Evolutionary conservation across 2,329 filamentous ascomycete genomes (phyloP).

Genomic region (Herpotrichia juniperi): DNA sequence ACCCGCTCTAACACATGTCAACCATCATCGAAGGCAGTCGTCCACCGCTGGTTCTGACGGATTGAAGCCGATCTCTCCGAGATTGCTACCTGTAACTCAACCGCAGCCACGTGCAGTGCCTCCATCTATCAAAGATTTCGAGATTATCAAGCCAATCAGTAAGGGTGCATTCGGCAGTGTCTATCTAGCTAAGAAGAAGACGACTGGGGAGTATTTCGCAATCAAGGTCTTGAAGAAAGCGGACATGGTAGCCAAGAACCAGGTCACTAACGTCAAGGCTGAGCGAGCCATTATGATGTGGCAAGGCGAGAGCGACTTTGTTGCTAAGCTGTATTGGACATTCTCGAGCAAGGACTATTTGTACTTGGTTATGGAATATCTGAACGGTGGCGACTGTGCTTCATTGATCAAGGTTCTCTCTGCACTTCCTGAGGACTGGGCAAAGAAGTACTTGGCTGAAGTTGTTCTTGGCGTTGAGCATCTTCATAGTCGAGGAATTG

Average conservation of each 20-base stretch:
- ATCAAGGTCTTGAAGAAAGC: slow-evolving; percentile 99
- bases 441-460: slow-evolving; percentile 95
- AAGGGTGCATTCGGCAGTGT: slow-evolving; percentile 98
- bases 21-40: slow-evolving; percentile 82
- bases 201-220: slow-evolving; percentile 96
- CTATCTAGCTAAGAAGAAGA: slow-evolving; percentile 97
- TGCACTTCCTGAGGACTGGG: slow-evolving; percentile 94
- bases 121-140: slow-evolving; percentile 98
- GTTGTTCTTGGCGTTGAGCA: slow-evolving; percentile 97
- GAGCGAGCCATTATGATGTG: slow-evolving; percentile 99
- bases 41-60: slow-evolving; percentile 81
- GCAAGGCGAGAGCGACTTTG: slow-evolving; percentile 98
- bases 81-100: slow-evolving; percentile 76
- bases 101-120: slow-evolving; percentile 87
- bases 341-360: slow-evolving; percentile 99
- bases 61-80: slow-evolving; percentile 77
- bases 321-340: slow-evolving; percentile 99
- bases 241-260: slow-evolving; percentile 99
- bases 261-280: slow-evolving; percentile 98
- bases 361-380: slow-evolving; percentile 98
- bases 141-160: slow-evolving; percentile 99
- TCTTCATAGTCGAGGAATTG: slow-evolving; percentile 90
- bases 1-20: slow-evolving; percentile 63
- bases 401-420: slow-evolving; percentile 94
- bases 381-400: slow-evolving; percentile 96